Base-by-base conservation (phyloP, 768 basidiomycete species). In the Lactarius evosmus region DNA sequence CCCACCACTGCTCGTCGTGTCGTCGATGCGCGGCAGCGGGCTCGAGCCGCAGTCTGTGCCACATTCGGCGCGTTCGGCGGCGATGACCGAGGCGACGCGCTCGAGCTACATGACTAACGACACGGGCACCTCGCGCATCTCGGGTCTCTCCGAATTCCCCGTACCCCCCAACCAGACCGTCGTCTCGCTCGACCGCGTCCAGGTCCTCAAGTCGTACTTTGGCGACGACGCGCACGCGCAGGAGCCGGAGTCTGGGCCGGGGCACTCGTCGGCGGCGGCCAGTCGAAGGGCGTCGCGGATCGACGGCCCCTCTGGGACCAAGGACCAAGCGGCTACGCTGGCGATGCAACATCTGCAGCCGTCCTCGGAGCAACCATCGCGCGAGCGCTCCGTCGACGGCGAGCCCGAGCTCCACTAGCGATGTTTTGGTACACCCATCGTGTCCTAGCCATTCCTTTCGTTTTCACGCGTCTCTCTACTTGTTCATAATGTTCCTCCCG, bases 91-190 rank as follows among this genome's bases (percentile, higher is more conserved):
- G 11, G 56, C 34, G 46, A 66, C 77, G 5, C 80, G 82, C 14
- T 77, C 79, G 63, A 91, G 89, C 71, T 86, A 81, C 71, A 75
- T 85, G 78, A 91, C 88, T 9, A 72, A 69, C 34, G 80, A 79
- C 2, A 87, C 86, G 0, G 76, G 73, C 40, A 66, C 62, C 11
- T 90, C 89, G 0, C 79, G 80, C 33, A 90, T 91, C 78, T 89
- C 88, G 1, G 79, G 79, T 9, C 78, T 90, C 16, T 89, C 87
- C 4, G 89, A 89, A 69, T 91, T 91, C 71, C 89, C 88, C 1
- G 74, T 74, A 9, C 88, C 88, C 3, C 88, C 88, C 0, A 63
- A 63, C 2, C 69, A 72, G n/a, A 58, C 69, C 55, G 33, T 55
- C 34, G 66, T 60, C 5, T 55, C 61, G 11, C 59, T 62, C 1